phyloP scores from a whole-genome alignment of 306 rosid species.

The Vigna unguiculata region DNA sequence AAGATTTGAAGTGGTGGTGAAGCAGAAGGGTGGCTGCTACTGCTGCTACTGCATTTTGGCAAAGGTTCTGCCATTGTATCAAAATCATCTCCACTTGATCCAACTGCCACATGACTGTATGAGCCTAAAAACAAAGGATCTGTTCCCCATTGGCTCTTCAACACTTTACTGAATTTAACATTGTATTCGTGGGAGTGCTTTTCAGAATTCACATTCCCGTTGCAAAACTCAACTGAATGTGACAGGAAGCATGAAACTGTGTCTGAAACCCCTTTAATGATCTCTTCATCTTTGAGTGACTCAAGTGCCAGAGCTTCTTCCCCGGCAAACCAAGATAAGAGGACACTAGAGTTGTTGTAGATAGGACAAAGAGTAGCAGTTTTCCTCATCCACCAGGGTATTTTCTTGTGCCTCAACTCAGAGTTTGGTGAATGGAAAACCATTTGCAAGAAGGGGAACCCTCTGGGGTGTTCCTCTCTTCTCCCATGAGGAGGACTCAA shows the following conservation, averaged over 20 bases:
- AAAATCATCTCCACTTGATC: slow-evolving; percentile 87
- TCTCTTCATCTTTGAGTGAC: slow-evolving; percentile 72
- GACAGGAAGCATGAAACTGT: slow-evolving; percentile 63
- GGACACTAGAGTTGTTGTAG: slow-evolving; percentile 69
- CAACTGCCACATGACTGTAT: slow-evolving; percentile 81
- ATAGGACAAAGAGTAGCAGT: slow-evolving; percentile 78
- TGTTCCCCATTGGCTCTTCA: slow-evolving; percentile 80
- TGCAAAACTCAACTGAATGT: slow-evolving; percentile 44
- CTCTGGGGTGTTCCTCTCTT: slow-evolving; percentile 41
- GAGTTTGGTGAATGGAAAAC: slow-evolving; percentile 73
- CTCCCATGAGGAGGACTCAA: slow-evolving; percentile 45
- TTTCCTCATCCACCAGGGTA: slow-evolving; percentile 97
- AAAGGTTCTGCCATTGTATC: slow-evolving; percentile 91
- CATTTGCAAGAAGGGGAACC: slow-evolving; percentile 74
- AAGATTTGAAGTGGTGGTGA: slow-evolving; percentile 76
- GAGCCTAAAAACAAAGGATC: slow-evolving; percentile 92
- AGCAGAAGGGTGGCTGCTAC: slow-evolving; percentile 30
- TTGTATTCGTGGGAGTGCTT: slow-evolving; percentile 32
- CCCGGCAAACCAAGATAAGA: slow-evolving; percentile 89
- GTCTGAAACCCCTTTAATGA: slow-evolving; percentile 69
- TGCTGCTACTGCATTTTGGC: slow-evolving; percentile 53
- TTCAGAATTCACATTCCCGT: slow-evolving; percentile 50
- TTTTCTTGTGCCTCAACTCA: slow-evolving; percentile 62
- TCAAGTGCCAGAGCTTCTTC: slow-evolving; percentile 84
- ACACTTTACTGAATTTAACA: slow-evolving; percentile 60